Conservation (phyloP, 495 filamentous ascomycete species). For the Penicillium samsonianum region DNA sequence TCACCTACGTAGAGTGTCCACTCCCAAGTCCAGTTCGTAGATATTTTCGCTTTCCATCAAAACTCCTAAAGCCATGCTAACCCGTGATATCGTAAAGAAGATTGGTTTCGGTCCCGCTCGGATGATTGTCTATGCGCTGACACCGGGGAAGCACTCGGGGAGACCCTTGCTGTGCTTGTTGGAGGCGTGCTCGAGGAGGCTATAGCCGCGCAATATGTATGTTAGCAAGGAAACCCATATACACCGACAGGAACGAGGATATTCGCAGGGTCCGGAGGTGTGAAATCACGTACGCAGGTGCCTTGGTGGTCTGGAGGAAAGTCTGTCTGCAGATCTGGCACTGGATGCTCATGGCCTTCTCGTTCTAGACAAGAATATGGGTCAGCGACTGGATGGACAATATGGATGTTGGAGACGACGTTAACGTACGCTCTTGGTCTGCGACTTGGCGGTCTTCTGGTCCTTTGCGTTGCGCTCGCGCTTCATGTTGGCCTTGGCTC, state of each 20-base stretch:
- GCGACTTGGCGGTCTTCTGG: slow-evolving; percentile 27
- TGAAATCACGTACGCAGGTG: slow-evolving; percentile 28
- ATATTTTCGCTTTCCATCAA: slow-evolving; percentile 11
- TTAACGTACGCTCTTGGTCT: slow-evolving; percentile 28
- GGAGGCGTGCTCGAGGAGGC: slow-evolving; percentile 33
- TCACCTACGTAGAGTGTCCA: background rate
- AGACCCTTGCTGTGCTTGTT: slow-evolving; percentile 35
- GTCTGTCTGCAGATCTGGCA: slow-evolving; percentile 32
- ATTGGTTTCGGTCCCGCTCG: background rate
- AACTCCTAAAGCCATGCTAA: slow-evolving; percentile 20
- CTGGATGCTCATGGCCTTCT: slow-evolving; percentile 33
- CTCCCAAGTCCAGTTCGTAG: slow-evolving; percentile 3
- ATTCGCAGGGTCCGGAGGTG: background rate
- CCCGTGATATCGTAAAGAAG: slow-evolving; percentile 16
- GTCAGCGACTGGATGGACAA: background rate
- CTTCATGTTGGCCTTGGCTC: slow-evolving; percentile 33
- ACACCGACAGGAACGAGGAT: background rate
- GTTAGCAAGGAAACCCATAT: slow-evolving; percentile 9
- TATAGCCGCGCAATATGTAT: slow-evolving; percentile 1
- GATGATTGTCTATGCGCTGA: slow-evolving; percentile 14
- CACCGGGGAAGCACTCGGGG: slow-evolving; percentile 30
- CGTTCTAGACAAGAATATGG: slow-evolving; percentile 21
- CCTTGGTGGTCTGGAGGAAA: slow-evolving; percentile 35
- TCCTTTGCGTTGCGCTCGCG: slow-evolving; percentile 30
- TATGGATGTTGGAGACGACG: background rate